phyloP scores from a whole-genome alignment of 805 yeast genomes.

The Teunomyces pallodes region DNA sequence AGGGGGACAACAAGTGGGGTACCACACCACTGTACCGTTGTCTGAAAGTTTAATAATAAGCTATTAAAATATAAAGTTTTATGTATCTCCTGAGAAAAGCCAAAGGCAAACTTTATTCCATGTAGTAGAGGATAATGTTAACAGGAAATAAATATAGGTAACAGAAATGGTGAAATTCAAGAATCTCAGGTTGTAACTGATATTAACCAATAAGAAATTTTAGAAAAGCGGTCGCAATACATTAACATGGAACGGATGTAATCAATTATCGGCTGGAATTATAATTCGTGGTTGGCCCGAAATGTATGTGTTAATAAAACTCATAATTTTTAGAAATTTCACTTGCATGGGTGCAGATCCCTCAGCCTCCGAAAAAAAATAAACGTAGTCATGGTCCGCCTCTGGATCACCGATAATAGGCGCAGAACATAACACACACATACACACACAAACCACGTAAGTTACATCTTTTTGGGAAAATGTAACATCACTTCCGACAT shows the following conservation, averaged over 20 bases:
- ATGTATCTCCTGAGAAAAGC: background rate
- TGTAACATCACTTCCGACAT: background rate
- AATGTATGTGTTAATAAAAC: background rate
- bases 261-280: background rate
- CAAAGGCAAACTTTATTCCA: background rate
- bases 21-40: conserved; percentile 2
- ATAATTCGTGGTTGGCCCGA: background rate
- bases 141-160: background rate
- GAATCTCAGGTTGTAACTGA: background rate
- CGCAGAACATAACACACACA: background rate
- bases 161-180: background rate
- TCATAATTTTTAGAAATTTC: conserved; percentile 1
- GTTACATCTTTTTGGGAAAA: background rate
- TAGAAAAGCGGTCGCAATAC: background rate
- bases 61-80: background rate
- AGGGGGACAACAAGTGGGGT: background rate
- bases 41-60: background rate
- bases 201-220: background rate
- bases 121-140: background rate
- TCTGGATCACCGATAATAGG: background rate
- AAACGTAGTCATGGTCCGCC: conserved; percentile 1
- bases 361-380: background rate
- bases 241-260: background rate
- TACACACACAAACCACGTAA: background rate
- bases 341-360: conserved; percentile 3